Evolutionary conservation across 257 asterid species (phyloP), one percentile per base, ranked within the genome.

Genomic region (Petrea volubilis): DNA sequence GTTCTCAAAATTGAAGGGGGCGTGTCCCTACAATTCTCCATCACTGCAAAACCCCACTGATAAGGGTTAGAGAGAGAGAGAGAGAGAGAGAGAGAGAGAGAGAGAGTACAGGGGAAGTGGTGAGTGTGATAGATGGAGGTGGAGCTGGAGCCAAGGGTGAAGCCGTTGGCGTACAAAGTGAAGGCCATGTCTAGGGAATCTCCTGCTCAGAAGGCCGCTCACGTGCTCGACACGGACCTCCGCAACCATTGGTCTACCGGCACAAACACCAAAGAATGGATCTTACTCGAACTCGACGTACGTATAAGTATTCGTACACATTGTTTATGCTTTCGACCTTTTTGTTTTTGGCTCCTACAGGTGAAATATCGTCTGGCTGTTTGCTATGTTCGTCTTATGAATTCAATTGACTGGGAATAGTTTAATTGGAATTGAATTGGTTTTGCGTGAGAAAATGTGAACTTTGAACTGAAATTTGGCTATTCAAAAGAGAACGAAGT

Each of bases 191-290:
- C 99, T 0, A 79, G 98, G 78, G 99, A 95, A 75, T 90, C 94
- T 29, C 86, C 97, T 18, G 78, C 94, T 12, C 99, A 94, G 86
- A 94, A 94, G 81, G 96, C 96, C 34, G 67, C 89, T 3, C 88
- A 95, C 73, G 73, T 95, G 47, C 90, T 92, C 66, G 98, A 95
- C 70, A 74, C 96, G 1, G 99, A 95, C 92, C 96, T 95, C 62
- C 95, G 97, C 60, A 90, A 78, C 77, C 98, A 95, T 71, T 95
- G 99, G 98, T 95, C 99, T 12, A 90, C 97, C 13, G 98, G 84
- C 43, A 95, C 99, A 34, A 95, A 95, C 75, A 95, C 98, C 63
- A 92, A 95, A 65, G 99, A 95, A 60, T 95, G 98, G 99, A 90
- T 95, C 83, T 82, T 95, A 57, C 97, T 95, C 71, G 97, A 95